A percentile compares a stretch with the other conserved stretches of the same genome.
Conservation (phyloP, 345 rosid species). For the Eucalyptus leucophloia region DNA sequence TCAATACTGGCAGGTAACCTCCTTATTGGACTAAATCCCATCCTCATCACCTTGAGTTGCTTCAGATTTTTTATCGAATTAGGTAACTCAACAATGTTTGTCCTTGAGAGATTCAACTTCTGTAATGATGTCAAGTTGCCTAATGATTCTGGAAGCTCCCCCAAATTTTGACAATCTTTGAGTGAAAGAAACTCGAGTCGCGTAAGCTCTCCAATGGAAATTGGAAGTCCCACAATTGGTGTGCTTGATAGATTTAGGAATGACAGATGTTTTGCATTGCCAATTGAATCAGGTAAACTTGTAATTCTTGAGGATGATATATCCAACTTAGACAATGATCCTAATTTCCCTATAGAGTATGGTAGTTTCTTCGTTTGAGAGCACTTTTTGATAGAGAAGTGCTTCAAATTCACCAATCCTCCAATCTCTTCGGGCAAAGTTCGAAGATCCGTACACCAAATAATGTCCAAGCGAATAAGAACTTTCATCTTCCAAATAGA, state of each 20-base stretch:
- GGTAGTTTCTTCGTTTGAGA: neutral
- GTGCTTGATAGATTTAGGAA: neutral
- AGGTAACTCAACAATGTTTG: neutral
- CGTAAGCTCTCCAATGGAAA: neutral
- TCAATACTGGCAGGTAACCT: neutral
- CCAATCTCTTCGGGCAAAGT: neutral
- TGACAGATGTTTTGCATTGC: neutral
- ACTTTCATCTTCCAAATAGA: too few relatives aligned
- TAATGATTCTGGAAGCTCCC: neutral
- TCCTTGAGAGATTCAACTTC: neutral
- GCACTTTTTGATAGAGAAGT: neutral
- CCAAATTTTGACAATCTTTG: neutral
- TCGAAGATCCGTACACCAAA: rapidly evolving
- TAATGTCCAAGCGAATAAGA: neutral
- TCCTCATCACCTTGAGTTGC: neutral
- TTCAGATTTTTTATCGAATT: neutral
- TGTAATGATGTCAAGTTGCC: neutral
- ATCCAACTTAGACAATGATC: neutral
- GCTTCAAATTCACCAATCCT: rapidly evolving
- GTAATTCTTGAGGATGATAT: neutral
- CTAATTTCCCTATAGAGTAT: neutral
- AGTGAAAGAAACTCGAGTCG: neutral
- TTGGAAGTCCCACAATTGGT: neutral
- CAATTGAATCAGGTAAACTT: neutral
- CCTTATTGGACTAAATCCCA: neutral